These are phyloP conservation scores for Colletotrichum zoysiae DNA, from an alignment of 2,329 filamentous ascomycete genomes.

Conservation along the genomic window DNA sequence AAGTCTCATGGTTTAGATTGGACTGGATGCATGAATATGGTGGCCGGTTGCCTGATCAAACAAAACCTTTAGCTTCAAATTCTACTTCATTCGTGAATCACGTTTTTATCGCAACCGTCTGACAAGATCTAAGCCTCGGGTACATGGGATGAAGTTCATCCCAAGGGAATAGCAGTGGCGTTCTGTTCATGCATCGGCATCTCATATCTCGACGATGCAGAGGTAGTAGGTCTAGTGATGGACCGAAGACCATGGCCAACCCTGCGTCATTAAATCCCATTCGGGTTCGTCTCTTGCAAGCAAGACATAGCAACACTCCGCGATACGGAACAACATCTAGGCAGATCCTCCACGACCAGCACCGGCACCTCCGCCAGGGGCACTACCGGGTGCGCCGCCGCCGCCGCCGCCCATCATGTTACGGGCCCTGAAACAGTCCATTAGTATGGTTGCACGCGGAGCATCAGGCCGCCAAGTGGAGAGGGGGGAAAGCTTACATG, in stretches of 20 bases:
- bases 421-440: conserved; percentile 53
- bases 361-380: conserved; percentile 46
- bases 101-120: too few species aligned
- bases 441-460: conserved; percentile 1
- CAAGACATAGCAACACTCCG: neutral
- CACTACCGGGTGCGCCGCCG: conserved; percentile 42
- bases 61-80: conserved; percentile 1
- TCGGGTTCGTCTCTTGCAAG: neutral
- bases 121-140: neutral
- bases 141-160: neutral
- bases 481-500: conserved; percentile 74
- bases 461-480: neutral
- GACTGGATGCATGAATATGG: conserved; percentile 22
- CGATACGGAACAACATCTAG: neutral
- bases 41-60: conserved; percentile 1
- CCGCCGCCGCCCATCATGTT: conserved; percentile 60
- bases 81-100: too few species aligned
- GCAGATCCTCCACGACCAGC: conserved; percentile 42
- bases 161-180: neutral
- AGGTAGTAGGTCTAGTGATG: neutral
- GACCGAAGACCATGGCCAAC: neutral
- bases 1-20: conserved; percentile 10
- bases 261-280: neutral
- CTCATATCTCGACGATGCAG: conserved; percentile 15
- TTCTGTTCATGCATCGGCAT: conserved; percentile 32